Evolutionary conservation across 2,329 filamentous ascomycete species (phyloP).

Genomic region (Beauveria pseudobassiana): DNA sequence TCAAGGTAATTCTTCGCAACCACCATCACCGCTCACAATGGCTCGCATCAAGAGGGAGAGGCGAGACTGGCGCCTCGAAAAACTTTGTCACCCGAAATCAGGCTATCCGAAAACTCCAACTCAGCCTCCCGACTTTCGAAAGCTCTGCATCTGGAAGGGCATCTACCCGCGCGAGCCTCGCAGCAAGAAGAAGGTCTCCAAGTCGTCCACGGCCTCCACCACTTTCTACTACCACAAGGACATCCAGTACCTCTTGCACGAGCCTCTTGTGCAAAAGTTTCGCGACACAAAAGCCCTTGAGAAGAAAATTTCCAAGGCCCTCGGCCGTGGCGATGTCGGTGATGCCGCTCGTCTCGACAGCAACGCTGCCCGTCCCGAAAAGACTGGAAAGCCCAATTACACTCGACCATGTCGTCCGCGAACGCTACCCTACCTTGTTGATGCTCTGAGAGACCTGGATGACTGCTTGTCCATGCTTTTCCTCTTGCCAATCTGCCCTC

Average conservation of each 20-base stretch:
- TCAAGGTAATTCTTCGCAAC: slow-evolving; percentile 5
- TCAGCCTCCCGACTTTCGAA: slow-evolving; percentile 93
- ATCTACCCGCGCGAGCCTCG: slow-evolving; percentile 97
- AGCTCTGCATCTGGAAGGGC: slow-evolving; percentile 98
- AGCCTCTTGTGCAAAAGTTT: slow-evolving; percentile 89
- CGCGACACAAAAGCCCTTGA: slow-evolving; percentile 93
- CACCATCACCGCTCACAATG: slow-evolving; percentile 38
- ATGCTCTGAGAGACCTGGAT: slow-evolving; percentile 89
- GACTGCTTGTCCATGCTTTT: slow-evolving; percentile 96
- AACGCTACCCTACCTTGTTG: slow-evolving; percentile 93
- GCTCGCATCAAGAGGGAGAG: slow-evolving; percentile 86
- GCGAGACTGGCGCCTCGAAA: slow-evolving; percentile 84
- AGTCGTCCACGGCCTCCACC: slow-evolving; percentile 80
- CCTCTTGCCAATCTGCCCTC: slow-evolving; percentile 91
- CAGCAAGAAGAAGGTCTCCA: slow-evolving; percentile 94
- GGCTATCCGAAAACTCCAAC: slow-evolving; percentile 94
- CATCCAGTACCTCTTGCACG: slow-evolving; percentile 96
- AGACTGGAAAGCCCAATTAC: slow-evolving; percentile 82
- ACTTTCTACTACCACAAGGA: slow-evolving; percentile 93
- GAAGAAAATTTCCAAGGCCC: slow-evolving; percentile 92
- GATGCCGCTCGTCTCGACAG: slow-evolving; percentile 81
- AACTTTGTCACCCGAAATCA: slow-evolving; percentile 98
- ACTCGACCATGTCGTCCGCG: slow-evolving; percentile 93
- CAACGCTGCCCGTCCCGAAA: slow-evolving; percentile 82
- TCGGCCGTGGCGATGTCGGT: slow-evolving; percentile 83